Conservation (phyloP, 148 eudicot species). For the Amaranthus cruentus region DNA sequence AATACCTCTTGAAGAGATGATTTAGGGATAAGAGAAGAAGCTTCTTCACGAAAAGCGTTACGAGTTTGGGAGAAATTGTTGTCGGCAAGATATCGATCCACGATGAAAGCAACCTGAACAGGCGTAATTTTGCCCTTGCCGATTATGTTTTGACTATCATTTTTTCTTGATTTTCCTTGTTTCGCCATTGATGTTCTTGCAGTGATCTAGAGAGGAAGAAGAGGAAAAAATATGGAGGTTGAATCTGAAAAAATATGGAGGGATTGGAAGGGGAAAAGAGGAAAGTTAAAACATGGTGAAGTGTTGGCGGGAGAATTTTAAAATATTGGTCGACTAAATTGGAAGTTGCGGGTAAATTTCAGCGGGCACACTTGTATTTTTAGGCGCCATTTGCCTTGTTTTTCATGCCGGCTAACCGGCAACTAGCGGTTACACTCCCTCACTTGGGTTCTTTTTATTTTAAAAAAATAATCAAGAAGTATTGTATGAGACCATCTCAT, state of each 20-base stretch:
- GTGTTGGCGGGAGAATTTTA: slow-evolving; percentile 12
- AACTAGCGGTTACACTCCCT: background rate
- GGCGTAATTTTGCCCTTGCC: slow-evolving; percentile 73
- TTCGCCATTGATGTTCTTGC: slow-evolving; percentile 33
- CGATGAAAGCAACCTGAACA: slow-evolving; percentile 74
- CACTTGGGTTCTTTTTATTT: too few relatives aligned
- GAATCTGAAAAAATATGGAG: slow-evolving; percentile 2
- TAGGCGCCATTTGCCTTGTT: slow-evolving; percentile 12
- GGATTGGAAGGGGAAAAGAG: background rate
- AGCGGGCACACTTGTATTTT: background rate
- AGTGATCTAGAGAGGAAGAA: too few relatives aligned
- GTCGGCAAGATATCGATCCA: slow-evolving; percentile 75
- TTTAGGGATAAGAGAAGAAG: slow-evolving; percentile 54
- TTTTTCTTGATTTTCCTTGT: slow-evolving; percentile 29
- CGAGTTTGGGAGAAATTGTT: slow-evolving; percentile 49
- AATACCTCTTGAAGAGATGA: slow-evolving; percentile 47
- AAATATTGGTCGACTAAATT: background rate
- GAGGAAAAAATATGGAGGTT: background rate
- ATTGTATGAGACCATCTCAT: too few relatives aligned
- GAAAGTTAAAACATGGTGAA: background rate
- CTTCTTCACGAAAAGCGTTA: slow-evolving; percentile 63
- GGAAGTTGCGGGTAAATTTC: slow-evolving; percentile 16
- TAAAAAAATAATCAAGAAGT: too few relatives aligned
- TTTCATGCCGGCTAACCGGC: background rate
- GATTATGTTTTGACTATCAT: slow-evolving; percentile 20